Evolutionary conservation across 148 eudicot genomes (phyloP).

Genomic region (Beta vulgaris): DNA sequence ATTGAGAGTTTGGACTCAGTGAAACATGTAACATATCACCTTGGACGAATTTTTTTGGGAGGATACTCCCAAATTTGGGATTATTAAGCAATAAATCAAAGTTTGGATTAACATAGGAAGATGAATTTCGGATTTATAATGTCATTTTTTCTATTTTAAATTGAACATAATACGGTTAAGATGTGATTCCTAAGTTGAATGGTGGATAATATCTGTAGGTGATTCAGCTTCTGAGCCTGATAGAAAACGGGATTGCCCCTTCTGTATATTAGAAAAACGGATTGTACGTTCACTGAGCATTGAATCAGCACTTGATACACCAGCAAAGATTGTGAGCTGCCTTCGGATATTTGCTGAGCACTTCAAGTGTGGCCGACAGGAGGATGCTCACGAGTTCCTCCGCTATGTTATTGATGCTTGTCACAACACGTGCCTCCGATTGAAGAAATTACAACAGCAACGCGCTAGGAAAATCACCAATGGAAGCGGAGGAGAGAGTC

Average conservation of each 20-base stretch:
- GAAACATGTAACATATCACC: too few species aligned
- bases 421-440: constrained; percentile 78
- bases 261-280: constrained; percentile 84
- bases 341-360: constrained; percentile 68
- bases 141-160: background rate
- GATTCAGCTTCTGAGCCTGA: constrained; percentile 52
- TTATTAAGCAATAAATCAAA: too few species aligned
- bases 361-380: constrained; percentile 77
- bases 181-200: background rate
- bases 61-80: too few species aligned
- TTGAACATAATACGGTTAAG: background rate
- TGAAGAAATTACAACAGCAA: constrained; percentile 73
- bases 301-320: constrained; percentile 62
- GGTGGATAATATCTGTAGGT: constrained; percentile 37
- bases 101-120: too few species aligned
- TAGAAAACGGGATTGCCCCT: constrained; percentile 77
- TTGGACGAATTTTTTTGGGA: too few species aligned
- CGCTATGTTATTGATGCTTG: constrained; percentile 94
- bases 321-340: constrained; percentile 65
- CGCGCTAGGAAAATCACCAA: constrained; percentile 38
- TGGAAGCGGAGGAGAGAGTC: constrained; percentile 45
- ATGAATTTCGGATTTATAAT: too few species aligned
- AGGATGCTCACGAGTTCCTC: constrained; percentile 97
- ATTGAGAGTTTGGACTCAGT: too few species aligned
- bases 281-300: constrained; percentile 66